Conservation (phyloP, 1,284 basidiomycete genomes). For the Binderoboletus segoi region DNA sequence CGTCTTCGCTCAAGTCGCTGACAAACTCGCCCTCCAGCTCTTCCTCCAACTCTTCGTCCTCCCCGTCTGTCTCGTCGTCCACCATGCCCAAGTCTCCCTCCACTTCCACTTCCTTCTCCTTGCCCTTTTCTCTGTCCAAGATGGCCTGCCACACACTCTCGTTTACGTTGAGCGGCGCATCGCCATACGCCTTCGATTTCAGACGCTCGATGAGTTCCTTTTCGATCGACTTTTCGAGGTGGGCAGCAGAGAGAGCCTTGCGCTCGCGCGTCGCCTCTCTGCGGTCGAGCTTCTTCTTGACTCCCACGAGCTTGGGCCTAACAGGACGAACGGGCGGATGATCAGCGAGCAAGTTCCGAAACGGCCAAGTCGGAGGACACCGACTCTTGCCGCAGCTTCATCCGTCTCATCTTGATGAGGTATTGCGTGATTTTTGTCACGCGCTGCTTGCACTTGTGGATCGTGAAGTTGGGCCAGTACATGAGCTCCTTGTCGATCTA, state of each 20-base stretch:
- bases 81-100: conserved; percentile 51
- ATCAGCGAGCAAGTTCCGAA: conserved; percentile 1
- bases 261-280: conserved; percentile 91
- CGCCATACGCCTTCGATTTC: conserved; percentile 96
- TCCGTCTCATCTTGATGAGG: conserved; percentile 94
- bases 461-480: conserved; percentile 97
- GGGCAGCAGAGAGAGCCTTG: conserved; percentile 94
- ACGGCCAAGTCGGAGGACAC: conserved; percentile 36
- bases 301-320: conserved; percentile 90
- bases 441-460: conserved; percentile 99
- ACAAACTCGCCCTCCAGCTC: conserved; percentile 83
- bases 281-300: conserved; percentile 98
- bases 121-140: conserved; percentile 75
- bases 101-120: conserved; percentile 47
- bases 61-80: conserved; percentile 55
- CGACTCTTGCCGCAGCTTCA: conserved; percentile 88
- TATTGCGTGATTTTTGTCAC: conserved; percentile 99
- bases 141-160: conserved; percentile 95
- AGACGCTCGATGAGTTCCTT: conserved; percentile 95
- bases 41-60: conserved; percentile 52
- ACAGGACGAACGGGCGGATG: neutral
- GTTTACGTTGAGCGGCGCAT: conserved; percentile 97
- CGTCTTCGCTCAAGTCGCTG: conserved; percentile 76
- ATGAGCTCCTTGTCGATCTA: conserved; percentile 94
- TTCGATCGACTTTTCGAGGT: conserved; percentile 93